Base-by-base conservation (phyloP, 345 rosid genomes). In the Euclidium syriacum region DNA sequence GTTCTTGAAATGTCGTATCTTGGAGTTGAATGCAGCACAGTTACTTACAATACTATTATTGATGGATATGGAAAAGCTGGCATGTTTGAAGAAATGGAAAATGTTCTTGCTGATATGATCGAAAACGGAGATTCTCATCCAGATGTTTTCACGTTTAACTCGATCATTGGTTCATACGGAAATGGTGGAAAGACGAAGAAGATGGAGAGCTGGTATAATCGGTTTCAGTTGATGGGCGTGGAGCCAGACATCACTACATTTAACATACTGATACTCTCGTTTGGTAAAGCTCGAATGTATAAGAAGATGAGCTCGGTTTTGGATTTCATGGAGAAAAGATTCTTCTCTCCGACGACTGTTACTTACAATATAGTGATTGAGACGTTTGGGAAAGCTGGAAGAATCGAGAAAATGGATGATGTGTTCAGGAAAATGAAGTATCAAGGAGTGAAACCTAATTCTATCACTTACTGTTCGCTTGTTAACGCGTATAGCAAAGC, bases 211-310 rank as follows among this genome's bases (percentile, higher is more conserved):
- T 87, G 96, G 96, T 82, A 85, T 34, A 65, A 75, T 17, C 84
- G 85, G 27, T 88, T 88, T 62, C 85, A 83, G 82, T 61, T 84
- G n/a, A 88, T 91, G 96, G 86, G 85, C 54, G 58, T 88, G 64
- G 61, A 38, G 47, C 90, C 91, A 10, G 96, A 86, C 61, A 61
- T 75, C 8, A 77, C 78, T 43, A 91, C 98, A 9, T 84, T 83
- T 44, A 88, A 88, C 76, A 80, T 81, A 61, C 74, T 86, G 65
- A 79, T 86, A 16, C 62, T 68, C 63, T 86, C 90, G 1, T 91
- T 83, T 62, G 96, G 95, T 9, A 88, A 74, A 64, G 70, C 79
- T 5, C 81, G 78, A 42, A 75, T 78, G 84, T 72, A 72, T 35
- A 79, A 77, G 68, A 88, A 88, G 80, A 80, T 86, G 85, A 61